Evolutionary conservation across 140 eudicot species (phyloP).

Genomic region (Ambrosia hybrid): DNA sequence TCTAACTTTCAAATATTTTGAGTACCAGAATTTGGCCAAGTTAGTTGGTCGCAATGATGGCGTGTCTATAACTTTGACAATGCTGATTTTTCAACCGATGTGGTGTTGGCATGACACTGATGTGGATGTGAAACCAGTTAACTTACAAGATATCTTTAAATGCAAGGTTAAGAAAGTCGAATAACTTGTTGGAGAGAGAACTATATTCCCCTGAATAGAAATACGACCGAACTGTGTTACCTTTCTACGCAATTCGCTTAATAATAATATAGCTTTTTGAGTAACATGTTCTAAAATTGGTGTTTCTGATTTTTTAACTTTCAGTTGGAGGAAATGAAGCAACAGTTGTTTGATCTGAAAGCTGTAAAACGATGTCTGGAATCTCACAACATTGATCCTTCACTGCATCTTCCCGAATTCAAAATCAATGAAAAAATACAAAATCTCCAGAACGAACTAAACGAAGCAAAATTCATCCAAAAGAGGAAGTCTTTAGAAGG

Average conservation of each 20-base stretch:
- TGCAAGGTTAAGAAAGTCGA: background rate
- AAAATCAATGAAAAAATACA: constrained; percentile 42
- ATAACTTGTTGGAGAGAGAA: background rate
- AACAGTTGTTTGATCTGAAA: constrained; percentile 45
- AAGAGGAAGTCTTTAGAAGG: constrained; percentile 12
- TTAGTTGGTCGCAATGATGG: no score
- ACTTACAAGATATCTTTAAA: background rate
- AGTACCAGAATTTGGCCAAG: background rate
- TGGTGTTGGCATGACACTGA: background rate
- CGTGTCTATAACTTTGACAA: no score
- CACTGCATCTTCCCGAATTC: constrained; percentile 42
- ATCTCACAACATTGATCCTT: constrained; percentile 55
- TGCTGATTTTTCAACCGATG: background rate
- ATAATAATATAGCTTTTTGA: background rate
- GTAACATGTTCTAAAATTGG: background rate
- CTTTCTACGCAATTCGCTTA: background rate
- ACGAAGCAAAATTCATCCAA: background rate
- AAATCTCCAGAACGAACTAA: constrained; percentile 41
- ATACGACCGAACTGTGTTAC: background rate
- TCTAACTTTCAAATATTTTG: background rate
- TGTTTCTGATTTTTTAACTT: constrained; percentile 1
- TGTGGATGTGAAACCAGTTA: background rate
- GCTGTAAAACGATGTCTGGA: constrained; percentile 53
- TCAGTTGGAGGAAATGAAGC: constrained; percentile 47
- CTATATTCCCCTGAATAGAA: background rate